Evolutionary conservation across 805 yeast genomes (phyloP).

Genomic region (Pichia nakasei): DNA sequence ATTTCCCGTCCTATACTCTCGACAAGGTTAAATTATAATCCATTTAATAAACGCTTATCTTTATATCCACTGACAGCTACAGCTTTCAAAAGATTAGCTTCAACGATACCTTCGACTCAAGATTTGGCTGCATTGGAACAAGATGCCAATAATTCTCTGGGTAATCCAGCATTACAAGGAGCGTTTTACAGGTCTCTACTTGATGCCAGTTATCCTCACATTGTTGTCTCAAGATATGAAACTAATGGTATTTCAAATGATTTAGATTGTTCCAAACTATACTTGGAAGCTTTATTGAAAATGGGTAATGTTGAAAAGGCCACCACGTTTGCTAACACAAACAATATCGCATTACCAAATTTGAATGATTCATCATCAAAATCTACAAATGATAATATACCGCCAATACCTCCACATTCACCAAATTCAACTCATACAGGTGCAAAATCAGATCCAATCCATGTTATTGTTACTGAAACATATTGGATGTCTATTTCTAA

Average conservation of each 20-base stretch:
- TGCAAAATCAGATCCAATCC: conserved; percentile 73
- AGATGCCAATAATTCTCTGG: conserved; percentile 69
- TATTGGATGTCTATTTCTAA: conserved; percentile 68
- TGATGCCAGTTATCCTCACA: conserved; percentile 84
- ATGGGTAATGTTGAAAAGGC: conserved; percentile 76
- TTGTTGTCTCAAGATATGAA: conserved; percentile 90
- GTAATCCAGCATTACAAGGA: conserved; percentile 68
- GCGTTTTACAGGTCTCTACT: conserved; percentile 70
- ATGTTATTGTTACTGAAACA: conserved; percentile 87
- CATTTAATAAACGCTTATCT: not conserved
- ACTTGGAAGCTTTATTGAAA: conserved; percentile 71
- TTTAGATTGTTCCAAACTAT: conserved; percentile 68
- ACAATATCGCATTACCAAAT: conserved; percentile 22
- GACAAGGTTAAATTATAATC: not conserved
- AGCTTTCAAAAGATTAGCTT: conserved; percentile 6
- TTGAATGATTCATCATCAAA: not conserved
- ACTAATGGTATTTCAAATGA: conserved; percentile 86
- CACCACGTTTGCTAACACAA: conserved; percentile 46
- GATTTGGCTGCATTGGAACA: conserved; percentile 62
- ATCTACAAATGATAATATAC: not conserved
- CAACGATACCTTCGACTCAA: conserved; percentile 18
- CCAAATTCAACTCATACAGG: conserved; percentile 32
- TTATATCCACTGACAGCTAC: not conserved
- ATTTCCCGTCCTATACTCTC: not conserved
- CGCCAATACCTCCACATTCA: not conserved